Conservation (phyloP, 2,329 filamentous ascomycete genomes). For the Parascedosporium putredinis region DNA sequence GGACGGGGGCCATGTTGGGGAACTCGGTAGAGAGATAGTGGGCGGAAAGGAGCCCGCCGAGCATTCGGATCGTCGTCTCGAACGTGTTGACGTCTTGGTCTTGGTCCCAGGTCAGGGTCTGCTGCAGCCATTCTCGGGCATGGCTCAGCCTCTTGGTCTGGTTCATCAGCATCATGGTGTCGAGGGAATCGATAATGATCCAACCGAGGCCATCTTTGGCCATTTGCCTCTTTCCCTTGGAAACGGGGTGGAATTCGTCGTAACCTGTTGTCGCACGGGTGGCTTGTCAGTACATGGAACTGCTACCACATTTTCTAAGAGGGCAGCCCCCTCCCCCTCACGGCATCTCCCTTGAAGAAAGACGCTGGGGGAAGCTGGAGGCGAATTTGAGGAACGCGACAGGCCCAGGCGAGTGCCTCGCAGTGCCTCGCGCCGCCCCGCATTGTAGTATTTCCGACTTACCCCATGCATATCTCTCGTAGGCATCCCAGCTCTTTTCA, state of each 20-base stretch:
- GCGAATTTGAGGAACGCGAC: no score
- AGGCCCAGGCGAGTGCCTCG: no score
- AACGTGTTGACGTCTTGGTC: slow-evolving; percentile 96
- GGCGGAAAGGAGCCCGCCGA: slow-evolving; percentile 83
- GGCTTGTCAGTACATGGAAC: background rate
- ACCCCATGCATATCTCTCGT: slow-evolving; percentile 92
- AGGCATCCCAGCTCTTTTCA: slow-evolving; percentile 82
- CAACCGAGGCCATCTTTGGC: slow-evolving; percentile 81
- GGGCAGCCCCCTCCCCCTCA: no score
- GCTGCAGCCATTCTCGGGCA: slow-evolving; percentile 81
- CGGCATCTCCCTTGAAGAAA: no score
- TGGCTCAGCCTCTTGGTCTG: slow-evolving; percentile 74
- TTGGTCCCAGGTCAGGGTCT: slow-evolving; percentile 74
- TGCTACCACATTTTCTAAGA: no score
- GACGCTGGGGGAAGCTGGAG: no score
- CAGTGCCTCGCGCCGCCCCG: no score
- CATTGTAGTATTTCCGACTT: no score
- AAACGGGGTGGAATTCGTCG: slow-evolving; percentile 78
- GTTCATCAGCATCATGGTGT: slow-evolving; percentile 98
- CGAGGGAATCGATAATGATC: slow-evolving; percentile 94
- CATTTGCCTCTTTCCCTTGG: slow-evolving; percentile 75
- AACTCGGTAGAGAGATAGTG: slow-evolving; percentile 86
- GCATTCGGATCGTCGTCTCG: slow-evolving; percentile 95
- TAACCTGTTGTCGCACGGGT: slow-evolving; percentile 45
- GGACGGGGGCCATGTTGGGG: slow-evolving; percentile 65